phyloP scores from a whole-genome alignment of 2,329 filamentous ascomycete species.

The Botrytis fragariae region DNA sequence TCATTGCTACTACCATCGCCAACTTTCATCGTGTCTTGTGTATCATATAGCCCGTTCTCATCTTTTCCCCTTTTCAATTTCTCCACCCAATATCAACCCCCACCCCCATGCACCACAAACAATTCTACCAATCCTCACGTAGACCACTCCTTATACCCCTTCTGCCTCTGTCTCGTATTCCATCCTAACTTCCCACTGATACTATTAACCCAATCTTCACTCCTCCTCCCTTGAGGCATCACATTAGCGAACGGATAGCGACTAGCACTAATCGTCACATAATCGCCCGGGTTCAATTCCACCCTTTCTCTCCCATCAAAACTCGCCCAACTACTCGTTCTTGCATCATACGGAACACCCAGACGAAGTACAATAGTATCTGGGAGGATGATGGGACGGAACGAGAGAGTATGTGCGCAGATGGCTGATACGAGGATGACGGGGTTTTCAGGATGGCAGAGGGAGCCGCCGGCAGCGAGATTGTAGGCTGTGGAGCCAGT shows the following conservation, averaged over 20 bases:
- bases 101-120: background rate
- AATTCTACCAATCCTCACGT: background rate
- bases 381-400: conserved; percentile 92
- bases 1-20: background rate
- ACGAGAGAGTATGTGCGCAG: conserved; percentile 90
- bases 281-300: conserved; percentile 76
- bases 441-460: conserved; percentile 94
- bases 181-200: conserved; percentile 77
- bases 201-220: conserved; percentile 80
- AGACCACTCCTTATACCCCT: conserved; percentile 49
- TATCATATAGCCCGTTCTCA: background rate
- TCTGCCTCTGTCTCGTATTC: conserved; percentile 79
- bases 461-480: conserved; percentile 87
- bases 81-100: background rate
- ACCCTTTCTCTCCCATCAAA: conserved; percentile 90
- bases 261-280: conserved; percentile 79
- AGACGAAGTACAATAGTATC: conserved; percentile 92
- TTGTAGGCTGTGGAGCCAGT: conserved; percentile 96
- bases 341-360: conserved; percentile 90
- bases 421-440: conserved; percentile 94
- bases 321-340: conserved; percentile 92
- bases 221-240: conserved; percentile 63
- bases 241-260: conserved; percentile 79
- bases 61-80: background rate
- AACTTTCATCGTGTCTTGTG: background rate